These are phyloP conservation scores for Rubia tinctorum DNA, from an alignment of 305 asterid species.

Conservation along the genomic window DNA sequence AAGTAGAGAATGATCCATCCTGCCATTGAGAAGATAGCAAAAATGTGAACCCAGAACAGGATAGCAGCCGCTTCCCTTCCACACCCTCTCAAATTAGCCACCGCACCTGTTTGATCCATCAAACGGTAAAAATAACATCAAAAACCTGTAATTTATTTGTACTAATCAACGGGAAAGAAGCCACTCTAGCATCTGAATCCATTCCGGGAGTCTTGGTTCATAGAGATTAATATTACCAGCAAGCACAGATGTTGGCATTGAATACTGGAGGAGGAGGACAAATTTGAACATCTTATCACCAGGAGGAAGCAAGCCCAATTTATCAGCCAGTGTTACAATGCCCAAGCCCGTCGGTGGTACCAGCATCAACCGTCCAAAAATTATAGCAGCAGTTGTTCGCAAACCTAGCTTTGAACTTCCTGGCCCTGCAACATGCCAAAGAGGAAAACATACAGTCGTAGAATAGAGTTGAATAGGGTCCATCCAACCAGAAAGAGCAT, in stretches of 20 bases:
- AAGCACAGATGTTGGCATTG: conserved; percentile 99
- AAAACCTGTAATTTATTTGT: too few species aligned
- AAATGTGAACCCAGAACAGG: conserved; percentile 96
- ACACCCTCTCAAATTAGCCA: conserved; percentile 96
- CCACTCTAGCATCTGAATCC: neutral
- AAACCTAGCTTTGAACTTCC: conserved; percentile 87
- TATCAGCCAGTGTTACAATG: conserved; percentile 78
- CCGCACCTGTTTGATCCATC: conserved; percentile 81
- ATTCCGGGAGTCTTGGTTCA: neutral
- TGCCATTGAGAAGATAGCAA: conserved; percentile 92
- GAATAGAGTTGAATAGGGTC: neutral
- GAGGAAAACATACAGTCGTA: neutral
- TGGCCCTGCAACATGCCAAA: conserved; percentile 53
- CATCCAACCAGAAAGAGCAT: neutral
- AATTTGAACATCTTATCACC: conserved; percentile 95
- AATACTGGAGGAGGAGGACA: conserved; percentile 91
- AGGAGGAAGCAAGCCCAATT: conserved; percentile 81
- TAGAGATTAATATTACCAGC: conserved; percentile 48
- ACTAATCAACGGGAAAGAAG: neutral
- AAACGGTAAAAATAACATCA: neutral
- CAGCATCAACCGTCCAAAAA: conserved; percentile 74
- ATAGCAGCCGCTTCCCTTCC: conserved; percentile 94
- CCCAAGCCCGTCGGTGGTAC: conserved; percentile 91
- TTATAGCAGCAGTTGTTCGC: conserved; percentile 79
- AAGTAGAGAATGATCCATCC: conserved; percentile 95